Percentiles rank a stretch among this genome's conserved stretches.
Evolutionary conservation across 305 asterid species (phyloP).

Genomic region (Fraxinus dipetala): DNA sequence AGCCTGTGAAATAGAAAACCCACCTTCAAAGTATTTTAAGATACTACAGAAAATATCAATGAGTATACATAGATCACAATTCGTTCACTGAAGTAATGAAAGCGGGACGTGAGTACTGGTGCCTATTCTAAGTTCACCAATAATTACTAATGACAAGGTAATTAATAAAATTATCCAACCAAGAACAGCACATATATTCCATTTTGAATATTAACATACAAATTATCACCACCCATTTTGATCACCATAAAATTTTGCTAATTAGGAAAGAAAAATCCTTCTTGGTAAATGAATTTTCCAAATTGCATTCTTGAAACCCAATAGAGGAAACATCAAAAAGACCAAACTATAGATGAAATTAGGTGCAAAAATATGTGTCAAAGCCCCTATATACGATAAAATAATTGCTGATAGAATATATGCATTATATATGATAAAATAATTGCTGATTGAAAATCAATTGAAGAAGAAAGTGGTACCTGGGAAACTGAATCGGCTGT

Average conservation of each 20-base stretch:
- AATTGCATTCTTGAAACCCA: slow-evolving; percentile 10
- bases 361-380: neutral
- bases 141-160: neutral
- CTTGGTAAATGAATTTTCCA: neutral
- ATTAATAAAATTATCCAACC: neutral
- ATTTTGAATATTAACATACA: neutral
- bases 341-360: slow-evolving; percentile 1
- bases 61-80: neutral
- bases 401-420: neutral
- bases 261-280: neutral
- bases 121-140: neutral
- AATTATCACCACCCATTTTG: neutral
- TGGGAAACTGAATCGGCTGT: neutral
- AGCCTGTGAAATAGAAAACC: neutral
- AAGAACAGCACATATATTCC: neutral
- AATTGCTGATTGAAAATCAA: neutral
- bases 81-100: neutral
- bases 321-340: neutral
- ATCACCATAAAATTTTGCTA: neutral
- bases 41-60: neutral
- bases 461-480: neutral
- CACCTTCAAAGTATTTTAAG: neutral
- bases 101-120: neutral
- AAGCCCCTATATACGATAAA: neutral
- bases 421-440: neutral